Evolutionary conservation across 768 basidiomycete species (phyloP).

Genomic region (Solioccasus polychromus): DNA sequence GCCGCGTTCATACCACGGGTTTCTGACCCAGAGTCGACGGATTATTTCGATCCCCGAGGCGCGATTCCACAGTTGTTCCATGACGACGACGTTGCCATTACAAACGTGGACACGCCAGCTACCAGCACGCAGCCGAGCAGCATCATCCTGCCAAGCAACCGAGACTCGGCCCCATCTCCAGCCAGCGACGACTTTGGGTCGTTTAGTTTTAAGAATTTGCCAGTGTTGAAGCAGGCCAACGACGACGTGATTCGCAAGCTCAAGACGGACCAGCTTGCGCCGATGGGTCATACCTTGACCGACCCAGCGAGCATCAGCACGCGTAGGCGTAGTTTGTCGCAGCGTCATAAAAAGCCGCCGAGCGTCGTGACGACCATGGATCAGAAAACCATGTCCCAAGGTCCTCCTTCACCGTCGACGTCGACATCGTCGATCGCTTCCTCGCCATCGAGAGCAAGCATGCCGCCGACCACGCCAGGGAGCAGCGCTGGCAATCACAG

Average conservation of each 20-base stretch:
- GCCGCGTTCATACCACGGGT: constrained; percentile 96
- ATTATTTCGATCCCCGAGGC: constrained; percentile 97
- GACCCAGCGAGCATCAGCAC: constrained; percentile 57
- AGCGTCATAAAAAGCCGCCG: constrained; percentile 75
- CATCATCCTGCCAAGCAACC: constrained; percentile 33
- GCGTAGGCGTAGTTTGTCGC: constrained; percentile 79
- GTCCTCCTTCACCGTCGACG: constrained; percentile 88
- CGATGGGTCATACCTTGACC: constrained; percentile 69
- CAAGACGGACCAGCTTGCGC: constrained; percentile 84
- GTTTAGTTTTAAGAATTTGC: constrained; percentile 97
- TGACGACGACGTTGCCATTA: constrained; percentile 72
- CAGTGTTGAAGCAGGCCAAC: constrained; percentile 94
- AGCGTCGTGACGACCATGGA: constrained; percentile 72
- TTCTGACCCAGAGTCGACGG: constrained; percentile 96
- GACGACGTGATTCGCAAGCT: constrained; percentile 97
- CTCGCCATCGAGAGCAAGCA: constrained; percentile 75
- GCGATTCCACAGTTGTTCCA: constrained; percentile 89
- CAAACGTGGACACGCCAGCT: constrained; percentile 48
- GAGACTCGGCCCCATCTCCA: constrained; percentile 47
- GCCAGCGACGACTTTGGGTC: constrained; percentile 92
- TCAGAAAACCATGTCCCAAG: constrained; percentile 58
- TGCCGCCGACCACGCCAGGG: constrained; percentile 71
- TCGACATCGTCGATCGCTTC: constrained; percentile 91
- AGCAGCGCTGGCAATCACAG: constrained; percentile 52
- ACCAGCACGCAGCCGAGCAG: constrained; percentile 20